Percentiles rank a stretch among this genome's conserved stretches.
phyloP scores from a whole-genome alignment of 164 flowering plant genomes.

The Berberis vulgaris region DNA sequence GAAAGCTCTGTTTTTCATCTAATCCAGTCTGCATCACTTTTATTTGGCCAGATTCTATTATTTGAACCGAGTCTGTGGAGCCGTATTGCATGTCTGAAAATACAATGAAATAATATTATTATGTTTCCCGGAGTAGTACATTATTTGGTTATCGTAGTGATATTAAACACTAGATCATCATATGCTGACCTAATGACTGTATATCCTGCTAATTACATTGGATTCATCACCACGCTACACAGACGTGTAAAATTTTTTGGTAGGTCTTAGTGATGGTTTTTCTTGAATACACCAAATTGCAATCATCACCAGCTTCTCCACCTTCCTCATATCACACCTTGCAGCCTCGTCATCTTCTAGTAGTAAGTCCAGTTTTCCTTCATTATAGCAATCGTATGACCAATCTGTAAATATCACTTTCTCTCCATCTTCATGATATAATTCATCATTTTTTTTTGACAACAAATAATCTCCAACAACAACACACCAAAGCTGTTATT shows the following conservation, averaged over 20 bases:
- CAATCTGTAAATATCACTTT: slow-evolving; percentile 1
- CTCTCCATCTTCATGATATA: background rate
- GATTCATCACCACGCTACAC: no score
- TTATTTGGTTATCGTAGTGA: no score
- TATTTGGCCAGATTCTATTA: no score
- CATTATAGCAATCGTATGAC: background rate
- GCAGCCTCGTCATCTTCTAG: slow-evolving; percentile 1
- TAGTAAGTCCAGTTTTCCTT: background rate
- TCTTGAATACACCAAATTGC: slow-evolving; percentile 7
- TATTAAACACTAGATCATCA: no score
- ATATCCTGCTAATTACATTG: no score
- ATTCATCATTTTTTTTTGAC: background rate
- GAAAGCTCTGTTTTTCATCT: no score
- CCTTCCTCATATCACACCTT: background rate
- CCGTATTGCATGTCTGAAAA: no score
- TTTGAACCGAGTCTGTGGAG: no score
- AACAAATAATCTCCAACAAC: slow-evolving; percentile 7
- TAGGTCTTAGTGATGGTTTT: background rate
- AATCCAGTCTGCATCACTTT: no score
- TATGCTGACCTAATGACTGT: no score
- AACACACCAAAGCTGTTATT: slow-evolving; percentile 2
- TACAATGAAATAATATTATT: no score
- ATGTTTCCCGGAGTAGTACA: no score
- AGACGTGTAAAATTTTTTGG: background rate
- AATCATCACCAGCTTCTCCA: slow-evolving; percentile 1